Conservation (phyloP, 2,329 filamentous ascomycete genomes). For the Hymenoscyphus infarciens region DNA sequence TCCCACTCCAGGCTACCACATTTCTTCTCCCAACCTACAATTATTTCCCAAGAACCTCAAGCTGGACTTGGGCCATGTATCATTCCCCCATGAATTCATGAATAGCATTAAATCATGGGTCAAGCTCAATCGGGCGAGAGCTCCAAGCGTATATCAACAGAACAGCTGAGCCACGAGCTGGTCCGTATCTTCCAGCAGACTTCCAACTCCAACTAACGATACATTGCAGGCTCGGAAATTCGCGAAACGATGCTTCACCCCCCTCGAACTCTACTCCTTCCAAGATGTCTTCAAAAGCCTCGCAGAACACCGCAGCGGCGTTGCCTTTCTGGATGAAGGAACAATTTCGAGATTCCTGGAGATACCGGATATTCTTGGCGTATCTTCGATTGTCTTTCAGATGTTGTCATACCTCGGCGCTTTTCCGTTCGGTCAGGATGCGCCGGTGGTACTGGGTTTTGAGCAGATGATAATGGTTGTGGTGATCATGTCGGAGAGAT, state of each 20-base stretch:
- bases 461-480: slow-evolving; percentile 70
- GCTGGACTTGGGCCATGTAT: not conserved
- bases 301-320: slow-evolving; percentile 58
- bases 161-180: slow-evolving; percentile 35
- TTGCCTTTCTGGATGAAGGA: slow-evolving; percentile 66
- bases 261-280: slow-evolving; percentile 69
- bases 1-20: not conserved
- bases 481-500: slow-evolving; percentile 68
- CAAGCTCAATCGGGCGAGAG: slow-evolving; percentile 34
- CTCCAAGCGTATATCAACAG: slow-evolving; percentile 28
- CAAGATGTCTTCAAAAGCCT: slow-evolving; percentile 70
- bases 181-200: slow-evolving; percentile 21
- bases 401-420: slow-evolving; percentile 69
- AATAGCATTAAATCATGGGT: slow-evolving; percentile 30
- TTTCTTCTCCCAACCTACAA: not conserved
- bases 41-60: not conserved
- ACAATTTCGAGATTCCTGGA: slow-evolving; percentile 70
- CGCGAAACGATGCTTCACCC: slow-evolving; percentile 66
- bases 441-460: slow-evolving; percentile 65
- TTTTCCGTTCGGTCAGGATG: slow-evolving; percentile 69
- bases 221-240: slow-evolving; percentile 55
- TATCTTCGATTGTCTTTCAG: slow-evolving; percentile 66
- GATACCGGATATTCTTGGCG: slow-evolving; percentile 65
- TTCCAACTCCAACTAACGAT: slow-evolving; percentile 13
- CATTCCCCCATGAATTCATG: not conserved